phyloP scores from a whole-genome alignment of 768 basidiomycete genomes.

The Cystofilobasidium capitatum region DNA sequence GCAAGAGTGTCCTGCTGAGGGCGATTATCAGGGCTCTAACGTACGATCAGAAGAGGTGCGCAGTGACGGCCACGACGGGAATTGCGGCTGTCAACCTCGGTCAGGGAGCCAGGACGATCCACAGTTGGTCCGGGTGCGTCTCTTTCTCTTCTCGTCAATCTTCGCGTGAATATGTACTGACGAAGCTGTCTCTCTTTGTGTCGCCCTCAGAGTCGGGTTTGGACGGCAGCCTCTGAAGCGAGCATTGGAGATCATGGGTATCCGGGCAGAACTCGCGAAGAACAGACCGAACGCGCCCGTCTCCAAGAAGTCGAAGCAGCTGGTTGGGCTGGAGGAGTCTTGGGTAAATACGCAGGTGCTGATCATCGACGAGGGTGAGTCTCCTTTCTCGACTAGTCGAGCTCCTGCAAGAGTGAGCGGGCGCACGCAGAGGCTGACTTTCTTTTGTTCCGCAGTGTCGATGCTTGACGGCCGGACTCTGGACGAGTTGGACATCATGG shows the following conservation, averaged over 20 bases:
- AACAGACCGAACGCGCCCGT: not conserved
- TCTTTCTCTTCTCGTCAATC: not conserved
- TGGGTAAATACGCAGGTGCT: slow-evolving; percentile 79
- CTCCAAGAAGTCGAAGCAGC: too few relatives aligned
- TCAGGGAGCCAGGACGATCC: not conserved
- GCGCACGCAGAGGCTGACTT: too few relatives aligned
- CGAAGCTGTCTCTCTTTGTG: slow-evolving; percentile 33
- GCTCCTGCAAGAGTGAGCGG: slow-evolving; percentile 10
- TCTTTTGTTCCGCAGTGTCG: slow-evolving; percentile 53
- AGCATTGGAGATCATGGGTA: too few relatives aligned
- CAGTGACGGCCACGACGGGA: slow-evolving; percentile 90
- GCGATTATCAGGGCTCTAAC: slow-evolving; percentile 74
- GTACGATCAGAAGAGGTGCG: slow-evolving; percentile 54
- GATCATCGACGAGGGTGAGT: slow-evolving; percentile 74
- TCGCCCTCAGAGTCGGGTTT: too few relatives aligned
- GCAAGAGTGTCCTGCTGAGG: slow-evolving; percentile 90
- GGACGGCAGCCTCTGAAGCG: too few relatives aligned
- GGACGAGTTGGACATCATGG: slow-evolving; percentile 74
- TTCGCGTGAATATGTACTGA: not conserved
- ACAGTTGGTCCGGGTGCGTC: slow-evolving; percentile 10
- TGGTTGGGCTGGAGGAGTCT: slow-evolving; percentile 60
- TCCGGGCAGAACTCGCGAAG: too few relatives aligned
- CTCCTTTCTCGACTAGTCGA: not conserved
- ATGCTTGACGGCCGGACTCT: slow-evolving; percentile 81
- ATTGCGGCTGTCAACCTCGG: slow-evolving; percentile 98